These are phyloP conservation scores for Globisporangium polare DNA, from an alignment of 352 stramenopile species.

Conservation along the genomic window DNA sequence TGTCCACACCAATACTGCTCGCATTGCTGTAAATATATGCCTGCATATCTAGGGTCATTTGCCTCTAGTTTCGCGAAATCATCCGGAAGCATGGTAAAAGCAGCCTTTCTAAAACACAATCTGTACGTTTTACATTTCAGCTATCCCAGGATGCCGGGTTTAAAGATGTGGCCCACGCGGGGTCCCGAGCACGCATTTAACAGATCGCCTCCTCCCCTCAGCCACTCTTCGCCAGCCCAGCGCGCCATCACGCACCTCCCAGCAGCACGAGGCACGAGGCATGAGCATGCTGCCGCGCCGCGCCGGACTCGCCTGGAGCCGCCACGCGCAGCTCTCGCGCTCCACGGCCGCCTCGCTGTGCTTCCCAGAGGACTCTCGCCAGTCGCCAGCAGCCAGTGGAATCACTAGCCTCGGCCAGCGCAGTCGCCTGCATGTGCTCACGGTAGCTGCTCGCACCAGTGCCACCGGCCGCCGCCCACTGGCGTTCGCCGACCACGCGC, in stretches of 20 bases:
- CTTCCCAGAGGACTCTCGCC: not conserved
- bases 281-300: conserved; percentile 13
- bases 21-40: no score
- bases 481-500: conserved; percentile 1
- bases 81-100: no score
- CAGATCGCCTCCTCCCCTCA: conserved; percentile 11
- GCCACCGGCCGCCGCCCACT: conserved; percentile 2
- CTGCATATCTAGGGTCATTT: no score
- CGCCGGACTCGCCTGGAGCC: conserved; percentile 8
- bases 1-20: no score
- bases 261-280: not conserved
- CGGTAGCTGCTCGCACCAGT: conserved; percentile 1
- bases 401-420: not conserved
- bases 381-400: not conserved
- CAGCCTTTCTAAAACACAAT: no score
- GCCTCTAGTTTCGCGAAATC: no score
- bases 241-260: not conserved
- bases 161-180: not conserved
- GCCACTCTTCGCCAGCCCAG: conserved; percentile 4
- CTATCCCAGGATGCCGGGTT: no score
- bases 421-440: conserved; percentile 16
- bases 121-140: no score
- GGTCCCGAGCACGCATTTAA: conserved; percentile 2
- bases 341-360: not conserved
- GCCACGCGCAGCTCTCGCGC: conserved; percentile 7